phyloP scores from a whole-genome alignment of 257 asterid genomes.

The Avicennia marina region DNA sequence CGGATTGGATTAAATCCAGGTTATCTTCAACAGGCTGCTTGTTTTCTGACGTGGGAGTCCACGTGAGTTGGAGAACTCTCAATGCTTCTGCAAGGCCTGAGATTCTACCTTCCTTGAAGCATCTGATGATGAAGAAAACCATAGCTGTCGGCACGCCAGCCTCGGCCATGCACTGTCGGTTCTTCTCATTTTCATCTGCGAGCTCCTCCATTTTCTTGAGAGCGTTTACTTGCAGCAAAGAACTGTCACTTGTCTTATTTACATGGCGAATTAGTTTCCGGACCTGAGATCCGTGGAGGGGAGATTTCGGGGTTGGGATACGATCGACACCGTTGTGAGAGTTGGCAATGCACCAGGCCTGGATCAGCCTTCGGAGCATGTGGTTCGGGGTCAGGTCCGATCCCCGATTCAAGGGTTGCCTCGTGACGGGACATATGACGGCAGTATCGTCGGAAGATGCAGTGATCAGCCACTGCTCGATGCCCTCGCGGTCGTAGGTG shows the following conservation, averaged over 20 bases:
- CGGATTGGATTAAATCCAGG: conserved; percentile 32
- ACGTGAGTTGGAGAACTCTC: conserved; percentile 40
- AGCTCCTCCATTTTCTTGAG: conserved; percentile 47
- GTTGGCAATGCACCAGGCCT: conserved; percentile 73
- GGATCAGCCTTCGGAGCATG: conserved; percentile 76
- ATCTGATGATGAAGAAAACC: conserved; percentile 31
- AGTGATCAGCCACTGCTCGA: conserved; percentile 62
- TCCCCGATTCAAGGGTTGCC: conserved; percentile 45
- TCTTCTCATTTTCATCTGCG: conserved; percentile 40
- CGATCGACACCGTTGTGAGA: conserved; percentile 56
- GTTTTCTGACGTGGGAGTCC: conserved; percentile 45
- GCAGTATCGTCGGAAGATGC: conserved; percentile 17
- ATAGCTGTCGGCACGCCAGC: conserved; percentile 47
- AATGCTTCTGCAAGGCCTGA: conserved; percentile 49
- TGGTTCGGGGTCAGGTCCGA: conserved; percentile 79
- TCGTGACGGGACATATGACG: conserved; percentile 63
- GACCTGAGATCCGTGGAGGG: conserved; percentile 34
- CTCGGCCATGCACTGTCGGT: conserved; percentile 53
- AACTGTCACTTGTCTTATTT: neutral
- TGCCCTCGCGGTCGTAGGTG: conserved; percentile 81
- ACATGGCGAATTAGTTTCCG: conserved; percentile 51
- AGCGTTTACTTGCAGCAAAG: conserved; percentile 8
- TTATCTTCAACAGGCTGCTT: conserved; percentile 36
- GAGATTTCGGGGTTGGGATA: conserved; percentile 74
- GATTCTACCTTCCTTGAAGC: conserved; percentile 26